Percentiles rank a stretch among this genome's conserved stretches.
Conservation (phyloP, 78 protist genomes). For the Guillardia theta region DNA sequence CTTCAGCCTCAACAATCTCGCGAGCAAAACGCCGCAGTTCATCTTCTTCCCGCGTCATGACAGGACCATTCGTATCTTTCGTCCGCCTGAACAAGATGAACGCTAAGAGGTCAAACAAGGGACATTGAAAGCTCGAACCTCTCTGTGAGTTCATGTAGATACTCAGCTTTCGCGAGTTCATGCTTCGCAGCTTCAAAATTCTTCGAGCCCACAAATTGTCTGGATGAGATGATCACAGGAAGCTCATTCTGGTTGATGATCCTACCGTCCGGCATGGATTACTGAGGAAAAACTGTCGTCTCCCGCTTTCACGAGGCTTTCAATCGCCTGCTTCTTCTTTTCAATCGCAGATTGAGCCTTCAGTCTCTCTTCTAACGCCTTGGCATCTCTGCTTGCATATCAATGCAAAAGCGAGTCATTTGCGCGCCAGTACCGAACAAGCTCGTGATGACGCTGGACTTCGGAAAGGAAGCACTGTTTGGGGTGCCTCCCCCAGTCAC, state of each 20-base stretch:
- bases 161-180: neutral
- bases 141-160: neutral
- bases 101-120: too few relatives aligned
- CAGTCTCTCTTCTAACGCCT: neutral
- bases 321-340: neutral
- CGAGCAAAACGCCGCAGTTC: neutral
- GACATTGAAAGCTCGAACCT: too few relatives aligned
- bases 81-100: too few relatives aligned
- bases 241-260: too few relatives aligned
- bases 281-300: neutral
- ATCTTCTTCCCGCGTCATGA: neutral
- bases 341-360: neutral
- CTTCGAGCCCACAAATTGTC: too few relatives aligned
- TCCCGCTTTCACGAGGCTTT: too few relatives aligned
- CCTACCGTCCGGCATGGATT: too few relatives aligned
- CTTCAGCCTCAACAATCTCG: neutral
- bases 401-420: neutral
- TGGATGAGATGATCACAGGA: too few relatives aligned
- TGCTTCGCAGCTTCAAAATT: neutral
- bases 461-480: conserved; percentile 15
- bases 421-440: too few relatives aligned
- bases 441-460: neutral
- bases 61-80: neutral
- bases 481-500: conserved; percentile 28
- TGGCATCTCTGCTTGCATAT: neutral